Base-by-base conservation (phyloP, 306 rosid species). In the Crataegus laevigata region DNA sequence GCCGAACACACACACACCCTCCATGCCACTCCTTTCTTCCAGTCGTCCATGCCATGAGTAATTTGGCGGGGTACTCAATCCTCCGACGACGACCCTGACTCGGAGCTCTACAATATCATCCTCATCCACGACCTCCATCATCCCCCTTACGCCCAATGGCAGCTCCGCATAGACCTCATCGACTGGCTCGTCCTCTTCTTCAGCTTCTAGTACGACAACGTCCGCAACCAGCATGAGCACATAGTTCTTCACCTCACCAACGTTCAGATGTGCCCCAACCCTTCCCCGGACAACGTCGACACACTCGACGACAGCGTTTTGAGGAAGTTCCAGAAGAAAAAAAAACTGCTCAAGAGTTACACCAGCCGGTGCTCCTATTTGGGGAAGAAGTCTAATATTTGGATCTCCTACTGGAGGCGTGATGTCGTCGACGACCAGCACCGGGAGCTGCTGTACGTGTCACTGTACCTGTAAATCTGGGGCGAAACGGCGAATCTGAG, bases 221-320 rank as follows among this genome's bases (percentile, higher is more conserved):
- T 91, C 10, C 90, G 96, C 12, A 94, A 94, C 86, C 98, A 94
- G 84, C 83, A 97, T 18, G 98, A 94, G 84, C 98, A 94, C 72
- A 74, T 94, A 0, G 93, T 91, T 1, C 98, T 94, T 68, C 98
- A 94, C 84, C 88, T 94, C 8, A 96, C 96, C n/a, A 94, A 94
- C 79, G 94, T 93, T 26, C 97, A 94, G 96, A 91, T 94, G 98
- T 93, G 98, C 10, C 89, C 90, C 65, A 83, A 83, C 8, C 96
- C 96, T 74, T 94, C 98, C 26, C 97, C 98, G n/a, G 97, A 91
- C 77, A 94, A 90, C 82, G 88, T 91, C 70, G 98, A 94, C 60
- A 81, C 84, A 1, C 86, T 94, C 4, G 97, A 94, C 60, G 87
- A 70, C 61, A 5, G 38, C 62, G 98, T 91, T 36, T 78, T 94